phyloP scores from a whole-genome alignment of 305 asterid genomes.

The Plantago lanceolata region DNA sequence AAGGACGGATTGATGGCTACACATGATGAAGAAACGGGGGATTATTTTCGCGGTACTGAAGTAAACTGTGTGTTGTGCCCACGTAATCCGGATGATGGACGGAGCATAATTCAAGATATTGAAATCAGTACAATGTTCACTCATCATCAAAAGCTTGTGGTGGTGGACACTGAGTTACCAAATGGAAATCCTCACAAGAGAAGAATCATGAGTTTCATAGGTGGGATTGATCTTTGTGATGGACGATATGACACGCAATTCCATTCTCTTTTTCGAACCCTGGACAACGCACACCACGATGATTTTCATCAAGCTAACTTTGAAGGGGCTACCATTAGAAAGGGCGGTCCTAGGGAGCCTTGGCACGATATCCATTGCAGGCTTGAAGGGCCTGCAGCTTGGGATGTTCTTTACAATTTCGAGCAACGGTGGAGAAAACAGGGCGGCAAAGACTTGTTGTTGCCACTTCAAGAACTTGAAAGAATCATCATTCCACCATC shows the following conservation, averaged over 20 bases:
- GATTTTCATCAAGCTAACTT: constrained; percentile 35
- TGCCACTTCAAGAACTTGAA: constrained; percentile 28
- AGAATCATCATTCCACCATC: constrained; percentile 26
- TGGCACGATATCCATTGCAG: constrained; percentile 41
- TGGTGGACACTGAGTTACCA: constrained; percentile 33
- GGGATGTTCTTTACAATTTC: constrained; percentile 40
- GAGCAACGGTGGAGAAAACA: constrained; percentile 42
- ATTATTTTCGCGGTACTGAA: constrained; percentile 22
- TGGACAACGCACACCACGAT: constrained; percentile 25
- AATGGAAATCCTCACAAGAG: constrained; percentile 20
- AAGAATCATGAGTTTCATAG: constrained; percentile 32
- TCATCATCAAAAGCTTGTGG: constrained; percentile 37
- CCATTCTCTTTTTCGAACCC: constrained; percentile 33
- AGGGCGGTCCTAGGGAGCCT: constrained; percentile 44
- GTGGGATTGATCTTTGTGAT: constrained; percentile 39
- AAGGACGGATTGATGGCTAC: constrained; percentile 34
- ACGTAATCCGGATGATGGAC: constrained; percentile 38
- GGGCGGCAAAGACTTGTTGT: constrained; percentile 28
- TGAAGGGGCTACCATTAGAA: constrained; percentile 27
- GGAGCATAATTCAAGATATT: constrained; percentile 26
- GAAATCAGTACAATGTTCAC: constrained; percentile 33
- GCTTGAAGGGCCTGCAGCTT: constrained; percentile 34
- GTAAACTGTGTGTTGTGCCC: constrained; percentile 34
- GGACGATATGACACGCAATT: constrained; percentile 34
- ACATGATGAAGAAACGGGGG: constrained; percentile 35